phyloP scores from a whole-genome alignment of 257 asterid genomes.

The Forsythia viridissima region DNA sequence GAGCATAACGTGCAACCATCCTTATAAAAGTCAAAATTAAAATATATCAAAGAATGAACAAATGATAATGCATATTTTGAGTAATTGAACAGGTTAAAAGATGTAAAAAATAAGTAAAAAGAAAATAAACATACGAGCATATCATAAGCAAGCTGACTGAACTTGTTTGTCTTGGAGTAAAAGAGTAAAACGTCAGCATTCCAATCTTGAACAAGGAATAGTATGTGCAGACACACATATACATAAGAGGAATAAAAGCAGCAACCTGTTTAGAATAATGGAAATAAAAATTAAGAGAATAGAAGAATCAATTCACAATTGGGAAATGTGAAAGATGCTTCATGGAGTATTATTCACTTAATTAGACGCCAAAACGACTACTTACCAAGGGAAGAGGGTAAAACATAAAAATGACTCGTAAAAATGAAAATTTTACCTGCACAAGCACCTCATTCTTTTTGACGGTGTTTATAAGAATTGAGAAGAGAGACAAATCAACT shows the following conservation, averaged over 20 bases:
- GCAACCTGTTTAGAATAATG: slow-evolving; percentile 46
- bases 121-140: slow-evolving; percentile 68
- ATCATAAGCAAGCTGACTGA: slow-evolving; percentile 93
- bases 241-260: slow-evolving; percentile 75
- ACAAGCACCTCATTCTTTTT: slow-evolving; percentile 52
- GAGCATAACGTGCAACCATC: slow-evolving; percentile 88
- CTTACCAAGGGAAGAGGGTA: background rate
- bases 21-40: slow-evolving; percentile 32
- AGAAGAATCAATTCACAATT: slow-evolving; percentile 1
- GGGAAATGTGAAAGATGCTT: background rate
- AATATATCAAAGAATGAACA: slow-evolving; percentile 16
- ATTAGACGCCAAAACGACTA: background rate
- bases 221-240: slow-evolving; percentile 92
- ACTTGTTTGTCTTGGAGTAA: slow-evolving; percentile 82
- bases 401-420: background rate
- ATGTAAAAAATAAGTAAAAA: slow-evolving; percentile 4
- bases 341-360: background rate
- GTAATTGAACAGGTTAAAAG: background rate
- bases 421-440: slow-evolving; percentile 52
- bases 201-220: slow-evolving; percentile 80
- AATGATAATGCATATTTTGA: background rate
- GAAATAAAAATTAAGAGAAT: slow-evolving; percentile 4
- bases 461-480: slow-evolving; percentile 55
- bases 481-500: slow-evolving; percentile 76
- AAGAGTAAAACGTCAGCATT: slow-evolving; percentile 75